Base-by-base conservation (phyloP, 164 flowering plant genomes). In the Umbellularia californica region DNA sequence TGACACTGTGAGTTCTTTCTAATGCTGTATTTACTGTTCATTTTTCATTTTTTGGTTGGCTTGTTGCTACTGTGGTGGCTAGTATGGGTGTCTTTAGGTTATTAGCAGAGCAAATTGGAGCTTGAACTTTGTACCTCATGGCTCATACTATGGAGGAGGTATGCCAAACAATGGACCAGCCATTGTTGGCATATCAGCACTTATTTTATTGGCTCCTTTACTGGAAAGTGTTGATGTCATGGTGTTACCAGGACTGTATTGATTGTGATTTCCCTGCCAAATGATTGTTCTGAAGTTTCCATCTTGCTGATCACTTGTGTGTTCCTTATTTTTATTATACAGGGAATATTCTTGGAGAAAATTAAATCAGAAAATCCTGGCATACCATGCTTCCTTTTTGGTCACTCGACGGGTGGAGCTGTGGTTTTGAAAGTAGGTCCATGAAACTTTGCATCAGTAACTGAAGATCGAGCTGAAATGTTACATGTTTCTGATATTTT, bases 331-430 rank as follows among this genome's bases (percentile, higher is more conserved):
- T 67, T 35, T 23, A 74, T 68, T 81, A 19, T 10, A 51, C 83
- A 95, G 98, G 92, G 84, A 51, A 87, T 92, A 72, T 93, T 95
- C 76, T 77, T 95, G 79, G 90, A 86, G 75, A 95, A 93, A 78
- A 77, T 95, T 55, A 92, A 81, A 82, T 77, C 77, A 23, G 99
- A 93, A 64, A 78, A 95, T 74, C 99, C 95, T 50, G 91, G 88
- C n/a, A 72, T 83, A 51, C 99, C 99, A 27, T 92, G 97, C 85
- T 95, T 95, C 77, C 90, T 95, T 69, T 95, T 86, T 85, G 99
- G 99, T 41, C 99, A 95, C 75, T 95, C 99, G 52, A 95, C 99
- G 60, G 99, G 99, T 28, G 99, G 99, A 5, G 97, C 99, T 76
- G 95, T 95, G 25, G 97, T 93, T 82, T 84, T 95, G 79, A 95